phyloP scores from a whole-genome alignment of 2,329 filamentous ascomycete genomes.

The Colletotrichum lini region DNA sequence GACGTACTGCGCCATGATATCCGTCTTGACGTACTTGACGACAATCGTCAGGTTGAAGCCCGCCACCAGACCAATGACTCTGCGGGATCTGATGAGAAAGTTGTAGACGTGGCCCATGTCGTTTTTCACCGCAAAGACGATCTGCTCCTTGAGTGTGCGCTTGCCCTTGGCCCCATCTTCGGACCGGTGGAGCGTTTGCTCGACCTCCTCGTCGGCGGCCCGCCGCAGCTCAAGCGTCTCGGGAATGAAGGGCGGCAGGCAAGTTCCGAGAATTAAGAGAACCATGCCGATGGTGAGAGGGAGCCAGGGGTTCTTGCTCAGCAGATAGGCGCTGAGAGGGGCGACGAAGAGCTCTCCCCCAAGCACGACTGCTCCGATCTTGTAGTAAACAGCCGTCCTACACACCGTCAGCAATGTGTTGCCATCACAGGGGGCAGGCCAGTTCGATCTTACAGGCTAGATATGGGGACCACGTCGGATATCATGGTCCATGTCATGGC shows the following conservation, averaged over 20 bases:
- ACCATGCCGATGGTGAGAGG: slow-evolving; percentile 54
- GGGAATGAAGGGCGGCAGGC: slow-evolving; percentile 54
- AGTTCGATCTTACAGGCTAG: slow-evolving; percentile 42
- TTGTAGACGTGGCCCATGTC: slow-evolving; percentile 54
- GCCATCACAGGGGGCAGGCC: background rate
- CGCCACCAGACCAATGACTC: slow-evolving; percentile 55
- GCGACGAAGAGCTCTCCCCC: slow-evolving; percentile 56
- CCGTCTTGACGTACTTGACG: slow-evolving; percentile 50
- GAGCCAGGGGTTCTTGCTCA: slow-evolving; percentile 57
- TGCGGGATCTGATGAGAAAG: slow-evolving; percentile 58
- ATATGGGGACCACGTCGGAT: slow-evolving; percentile 58
- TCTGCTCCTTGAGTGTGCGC: slow-evolving; percentile 19
- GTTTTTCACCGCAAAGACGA: slow-evolving; percentile 46
- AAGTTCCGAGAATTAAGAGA: slow-evolving; percentile 48
- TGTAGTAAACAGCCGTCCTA: slow-evolving; percentile 59
- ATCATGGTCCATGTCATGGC: slow-evolving; percentile 63
- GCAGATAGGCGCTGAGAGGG: slow-evolving; percentile 58
- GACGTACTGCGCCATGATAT: slow-evolving; percentile 65
- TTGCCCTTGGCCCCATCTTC: slow-evolving; percentile 9
- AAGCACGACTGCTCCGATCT: slow-evolving; percentile 54
- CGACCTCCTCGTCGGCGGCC: slow-evolving; percentile 46
- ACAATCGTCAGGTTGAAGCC: slow-evolving; percentile 52
- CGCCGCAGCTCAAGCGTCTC: slow-evolving; percentile 59
- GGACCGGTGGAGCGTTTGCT: slow-evolving; percentile 36
- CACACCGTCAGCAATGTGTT: background rate